These are phyloP conservation scores for Ceratopteris richardii DNA, from an alignment of 75 land plant genomes.

Conservation along the genomic window DNA sequence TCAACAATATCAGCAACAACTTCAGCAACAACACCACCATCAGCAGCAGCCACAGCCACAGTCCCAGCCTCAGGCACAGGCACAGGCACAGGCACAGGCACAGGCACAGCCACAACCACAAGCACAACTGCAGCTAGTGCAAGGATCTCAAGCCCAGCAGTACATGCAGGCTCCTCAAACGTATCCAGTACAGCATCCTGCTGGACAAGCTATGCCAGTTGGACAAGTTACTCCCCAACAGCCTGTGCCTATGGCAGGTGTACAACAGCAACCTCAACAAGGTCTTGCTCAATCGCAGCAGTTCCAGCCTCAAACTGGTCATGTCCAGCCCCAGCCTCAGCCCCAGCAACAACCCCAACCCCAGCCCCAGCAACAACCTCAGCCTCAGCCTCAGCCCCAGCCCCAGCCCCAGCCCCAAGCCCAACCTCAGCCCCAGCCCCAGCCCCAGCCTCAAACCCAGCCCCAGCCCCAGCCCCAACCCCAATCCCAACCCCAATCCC, in stretches of 20 bases:
- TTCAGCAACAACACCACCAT: conserved; percentile 9
- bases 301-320: conserved; percentile 15
- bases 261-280: conserved; percentile 17
- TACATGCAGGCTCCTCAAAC: conserved; percentile 7
- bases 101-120: conserved; percentile 13
- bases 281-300: conserved; percentile 14
- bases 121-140: conserved; percentile 8
- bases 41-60: conserved; percentile 8
- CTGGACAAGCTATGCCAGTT: conserved; percentile 13
- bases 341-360: conserved; percentile 26
- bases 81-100: conserved; percentile 2
- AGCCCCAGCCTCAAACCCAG: conserved; percentile 9
- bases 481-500: conserved; percentile 20
- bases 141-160: neutral
- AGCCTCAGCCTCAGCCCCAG: conserved; percentile 17
- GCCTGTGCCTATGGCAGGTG: conserved; percentile 3
- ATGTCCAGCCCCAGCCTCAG: conserved; percentile 15
- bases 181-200: conserved; percentile 12
- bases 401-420: conserved; percentile 19
- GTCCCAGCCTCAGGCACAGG: conserved; percentile 6
- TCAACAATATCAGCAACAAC: conserved; percentile 20
- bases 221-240: conserved; percentile 17
- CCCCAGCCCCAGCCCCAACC: conserved; percentile 20
- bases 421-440: conserved; percentile 19
- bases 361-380: conserved; percentile 25